Evolutionary conservation across 257 asterid species (phyloP).

Genomic region (Oldenlandia corymbosa): DNA sequence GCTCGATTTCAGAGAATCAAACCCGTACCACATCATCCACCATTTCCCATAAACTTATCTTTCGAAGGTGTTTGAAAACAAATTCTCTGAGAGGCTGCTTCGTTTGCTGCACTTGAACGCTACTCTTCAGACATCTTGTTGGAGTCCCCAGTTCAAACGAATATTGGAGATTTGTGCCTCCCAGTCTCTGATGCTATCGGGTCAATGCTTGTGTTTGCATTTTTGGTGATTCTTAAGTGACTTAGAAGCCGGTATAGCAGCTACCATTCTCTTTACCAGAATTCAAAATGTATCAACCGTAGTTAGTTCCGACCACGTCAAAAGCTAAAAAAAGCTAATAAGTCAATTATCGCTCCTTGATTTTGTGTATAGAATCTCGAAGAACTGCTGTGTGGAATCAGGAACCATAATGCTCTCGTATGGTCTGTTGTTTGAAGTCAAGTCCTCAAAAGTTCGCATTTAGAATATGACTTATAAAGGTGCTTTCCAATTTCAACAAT

Average conservation of each 20-base stretch:
- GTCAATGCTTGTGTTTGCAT: not conserved
- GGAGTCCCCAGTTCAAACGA: not conserved
- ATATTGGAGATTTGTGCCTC: slow-evolving; percentile 3
- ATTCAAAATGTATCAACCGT: not conserved
- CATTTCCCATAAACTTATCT: slow-evolving; percentile 18
- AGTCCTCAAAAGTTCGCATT: too few species aligned
- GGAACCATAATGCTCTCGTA: too few species aligned
- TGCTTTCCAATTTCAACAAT: too few species aligned
- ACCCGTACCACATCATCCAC: slow-evolving; percentile 18
- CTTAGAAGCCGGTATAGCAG: not conserved
- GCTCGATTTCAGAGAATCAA: slow-evolving; percentile 25
- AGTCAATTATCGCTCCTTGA: not conserved
- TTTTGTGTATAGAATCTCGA: not conserved
- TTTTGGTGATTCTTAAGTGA: too few species aligned
- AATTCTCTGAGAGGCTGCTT: slow-evolving; percentile 35
- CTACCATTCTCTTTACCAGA: not conserved
- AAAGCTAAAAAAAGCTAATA: too few species aligned
- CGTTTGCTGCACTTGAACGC: slow-evolving; percentile 24
- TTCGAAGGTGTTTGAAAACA: slow-evolving; percentile 26
- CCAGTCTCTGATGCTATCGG: too few species aligned
- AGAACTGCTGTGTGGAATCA: too few species aligned
- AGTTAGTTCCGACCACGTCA: not conserved
- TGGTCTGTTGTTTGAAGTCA: too few species aligned
- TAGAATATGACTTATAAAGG: too few species aligned
- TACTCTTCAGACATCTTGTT: not conserved